Conservation (phyloP, 495 filamentous ascomycete genomes). For the Lasiosphaeria hispida region DNA sequence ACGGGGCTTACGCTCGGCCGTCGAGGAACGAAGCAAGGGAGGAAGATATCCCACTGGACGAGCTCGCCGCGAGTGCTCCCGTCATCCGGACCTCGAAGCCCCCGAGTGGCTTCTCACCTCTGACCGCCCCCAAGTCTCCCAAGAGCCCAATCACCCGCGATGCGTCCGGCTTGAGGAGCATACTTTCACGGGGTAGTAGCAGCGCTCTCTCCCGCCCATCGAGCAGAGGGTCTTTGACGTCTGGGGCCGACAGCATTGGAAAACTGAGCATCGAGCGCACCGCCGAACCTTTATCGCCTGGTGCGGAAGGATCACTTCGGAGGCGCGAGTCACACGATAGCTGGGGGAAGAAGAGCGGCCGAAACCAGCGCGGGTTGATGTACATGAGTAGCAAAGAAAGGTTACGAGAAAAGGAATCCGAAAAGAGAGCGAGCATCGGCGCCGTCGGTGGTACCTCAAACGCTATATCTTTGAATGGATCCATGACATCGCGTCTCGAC, state of each 20-base stretch:
- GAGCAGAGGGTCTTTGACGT: constrained; percentile 49
- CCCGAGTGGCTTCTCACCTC: constrained; percentile 65
- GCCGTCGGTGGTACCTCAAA: constrained; percentile 35
- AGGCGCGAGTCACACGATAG: constrained; percentile 51
- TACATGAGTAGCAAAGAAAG: constrained; percentile 61
- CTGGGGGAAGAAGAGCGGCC: constrained; percentile 52
- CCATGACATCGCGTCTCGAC: constrained; percentile 37
- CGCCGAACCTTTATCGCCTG: constrained; percentile 33
- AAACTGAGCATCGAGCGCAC: constrained; percentile 58
- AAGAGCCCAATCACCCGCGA: constrained; percentile 41
- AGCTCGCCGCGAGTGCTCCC: constrained; percentile 70
- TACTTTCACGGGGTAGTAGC: constrained; percentile 44
- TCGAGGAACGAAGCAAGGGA: constrained; percentile 50
- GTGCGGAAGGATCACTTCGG: constrained; percentile 34
- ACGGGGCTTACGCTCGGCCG: constrained; percentile 55
- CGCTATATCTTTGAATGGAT: constrained; percentile 21
- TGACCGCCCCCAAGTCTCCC: constrained; percentile 63
- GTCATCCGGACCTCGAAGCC: constrained; percentile 84
- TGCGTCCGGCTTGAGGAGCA: constrained; percentile 39
- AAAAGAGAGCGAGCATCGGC: constrained; percentile 46
- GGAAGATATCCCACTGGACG: constrained; percentile 58
- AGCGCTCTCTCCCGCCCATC: constrained; percentile 48
- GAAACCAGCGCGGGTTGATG: constrained; percentile 51
- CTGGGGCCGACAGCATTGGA: constrained; percentile 56
- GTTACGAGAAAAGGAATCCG: constrained; percentile 51